Conservation (phyloP, 352 stramenopile species). For the Pythium aquatile region DNA sequence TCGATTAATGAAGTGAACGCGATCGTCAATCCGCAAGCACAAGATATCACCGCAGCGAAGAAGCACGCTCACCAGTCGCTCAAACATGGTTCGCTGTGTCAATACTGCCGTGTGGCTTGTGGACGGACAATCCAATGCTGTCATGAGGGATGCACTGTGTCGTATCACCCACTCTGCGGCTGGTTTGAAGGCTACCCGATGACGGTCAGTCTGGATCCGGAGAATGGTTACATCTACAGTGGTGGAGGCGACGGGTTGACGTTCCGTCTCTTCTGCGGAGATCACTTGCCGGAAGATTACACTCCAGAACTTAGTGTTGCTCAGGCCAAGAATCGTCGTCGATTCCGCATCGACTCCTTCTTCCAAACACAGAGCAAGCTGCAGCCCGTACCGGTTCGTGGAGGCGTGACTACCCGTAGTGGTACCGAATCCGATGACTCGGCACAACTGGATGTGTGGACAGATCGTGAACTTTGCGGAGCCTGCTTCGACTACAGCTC, state of each 20-base stretch:
- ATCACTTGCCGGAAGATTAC: constrained; percentile 55
- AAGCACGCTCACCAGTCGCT: constrained; percentile 5
- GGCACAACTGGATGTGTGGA: constrained; percentile 36
- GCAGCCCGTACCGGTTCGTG: constrained; percentile 16
- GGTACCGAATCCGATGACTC: neutral
- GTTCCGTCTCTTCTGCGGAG: constrained; percentile 64
- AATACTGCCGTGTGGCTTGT: constrained; percentile 74
- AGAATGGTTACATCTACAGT: constrained; percentile 61
- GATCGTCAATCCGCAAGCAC: constrained; percentile 28
- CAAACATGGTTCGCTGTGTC: constrained; percentile 47
- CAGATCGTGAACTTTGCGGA: constrained; percentile 65
- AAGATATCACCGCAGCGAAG: constrained; percentile 1
- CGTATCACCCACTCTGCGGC: constrained; percentile 83
- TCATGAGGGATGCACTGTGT: constrained; percentile 45
- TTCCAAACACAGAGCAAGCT: constrained; percentile 62
- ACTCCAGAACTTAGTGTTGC: constrained; percentile 37
- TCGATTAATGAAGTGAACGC: constrained; percentile 50
- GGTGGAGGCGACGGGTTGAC: constrained; percentile 69
- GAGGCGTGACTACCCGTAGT: neutral
- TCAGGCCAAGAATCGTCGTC: constrained; percentile 48
- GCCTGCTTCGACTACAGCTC: constrained; percentile 77
- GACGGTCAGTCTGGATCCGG: constrained; percentile 42
- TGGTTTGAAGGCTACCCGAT: constrained; percentile 85
- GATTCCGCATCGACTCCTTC: constrained; percentile 77
- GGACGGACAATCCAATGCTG: constrained; percentile 71